Base-by-base conservation (phyloP, 2,329 filamentous ascomycete species). In the Colletotrichum salicis region DNA sequence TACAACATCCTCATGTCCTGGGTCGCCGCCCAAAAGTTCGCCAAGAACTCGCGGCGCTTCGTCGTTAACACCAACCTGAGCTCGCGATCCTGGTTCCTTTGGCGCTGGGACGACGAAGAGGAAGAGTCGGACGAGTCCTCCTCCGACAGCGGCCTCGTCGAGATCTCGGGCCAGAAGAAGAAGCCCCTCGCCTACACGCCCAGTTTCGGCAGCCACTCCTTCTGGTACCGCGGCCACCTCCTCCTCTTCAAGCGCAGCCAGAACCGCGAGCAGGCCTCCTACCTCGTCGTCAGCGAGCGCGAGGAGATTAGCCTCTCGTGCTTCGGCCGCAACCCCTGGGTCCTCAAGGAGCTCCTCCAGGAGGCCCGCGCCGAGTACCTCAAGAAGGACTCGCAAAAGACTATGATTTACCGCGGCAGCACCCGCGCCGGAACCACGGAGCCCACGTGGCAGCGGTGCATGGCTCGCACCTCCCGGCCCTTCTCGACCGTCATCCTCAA, bases 1-100 rank as follows among this genome's bases (percentile, higher is more conserved):
- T 94, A 93, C 82, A 91, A 91, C 77, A 92, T 93, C 76, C 77
- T 93, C 52, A 93, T 93, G 90, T 86, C 85, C 31, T 94, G 92
- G 92, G 86, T 93, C 2, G 86, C 91, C 2, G 81, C 84, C 41
- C 91, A 94, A 79, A 79, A 82, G 4, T 93, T 93, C 74, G 85
- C 90, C 24, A 85, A 87, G 72, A 82, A 83, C 5, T 88, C 90
- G 0, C 88, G 89, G 15, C 86, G 86, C 56, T 92, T 93, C 74
- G 85, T 93, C 12, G 92, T 89, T 52, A 91, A 91, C 76, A 91
- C 90, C 6, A 88, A 88, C 75, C 77, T 91, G 45, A 88, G 85
- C 76, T 89, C 85, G 3, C 83, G 88, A 15, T 82, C 80, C 62
- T 89, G 85, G 83, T 84, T 81, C 67, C 76, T 89, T 22, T 87